Percentiles rank a stretch among this genome's conserved stretches.
Evolutionary conservation across 2,329 filamentous ascomycete genomes (phyloP).

Genomic region (Biscogniauxia mediterranea): DNA sequence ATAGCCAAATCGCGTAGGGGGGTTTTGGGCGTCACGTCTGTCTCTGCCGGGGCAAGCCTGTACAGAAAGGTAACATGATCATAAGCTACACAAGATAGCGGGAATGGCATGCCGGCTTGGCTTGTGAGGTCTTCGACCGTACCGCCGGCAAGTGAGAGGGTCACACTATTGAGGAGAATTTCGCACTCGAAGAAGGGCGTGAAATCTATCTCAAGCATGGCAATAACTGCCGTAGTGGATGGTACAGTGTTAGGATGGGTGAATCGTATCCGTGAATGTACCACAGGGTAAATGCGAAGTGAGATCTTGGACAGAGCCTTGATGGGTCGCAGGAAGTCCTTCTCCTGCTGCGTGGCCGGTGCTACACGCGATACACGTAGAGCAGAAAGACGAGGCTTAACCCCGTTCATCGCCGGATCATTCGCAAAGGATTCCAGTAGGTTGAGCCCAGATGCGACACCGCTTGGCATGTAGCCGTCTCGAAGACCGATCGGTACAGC

Average conservation of each 20-base stretch:
- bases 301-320: slow-evolving; percentile 61
- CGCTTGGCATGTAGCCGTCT: slow-evolving; percentile 67
- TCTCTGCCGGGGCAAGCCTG: slow-evolving; percentile 54
- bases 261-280: slow-evolving; percentile 73
- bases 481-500: slow-evolving; percentile 41
- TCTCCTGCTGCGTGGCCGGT: slow-evolving; percentile 59
- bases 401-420: slow-evolving; percentile 61
- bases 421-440: slow-evolving; percentile 71
- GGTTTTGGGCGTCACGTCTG: slow-evolving; percentile 45
- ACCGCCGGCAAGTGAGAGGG: slow-evolving; percentile 57
- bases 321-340: slow-evolving; percentile 62
- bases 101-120: slow-evolving; percentile 49
- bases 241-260: slow-evolving; percentile 60
- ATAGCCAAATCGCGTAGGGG: slow-evolving; percentile 56
- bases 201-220: slow-evolving; percentile 72
- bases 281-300: slow-evolving; percentile 64
- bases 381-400: slow-evolving; percentile 68
- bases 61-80: slow-evolving; percentile 78
- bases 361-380: slow-evolving; percentile 72
- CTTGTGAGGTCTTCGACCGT: slow-evolving; percentile 57
- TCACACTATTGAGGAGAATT: slow-evolving; percentile 59
- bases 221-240: slow-evolving; percentile 60
- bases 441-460: slow-evolving; percentile 68
- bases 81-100: slow-evolving; percentile 63
- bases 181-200: slow-evolving; percentile 68